Base-by-base conservation (phyloP, 805 yeast genomes). In the Candida montana region DNA sequence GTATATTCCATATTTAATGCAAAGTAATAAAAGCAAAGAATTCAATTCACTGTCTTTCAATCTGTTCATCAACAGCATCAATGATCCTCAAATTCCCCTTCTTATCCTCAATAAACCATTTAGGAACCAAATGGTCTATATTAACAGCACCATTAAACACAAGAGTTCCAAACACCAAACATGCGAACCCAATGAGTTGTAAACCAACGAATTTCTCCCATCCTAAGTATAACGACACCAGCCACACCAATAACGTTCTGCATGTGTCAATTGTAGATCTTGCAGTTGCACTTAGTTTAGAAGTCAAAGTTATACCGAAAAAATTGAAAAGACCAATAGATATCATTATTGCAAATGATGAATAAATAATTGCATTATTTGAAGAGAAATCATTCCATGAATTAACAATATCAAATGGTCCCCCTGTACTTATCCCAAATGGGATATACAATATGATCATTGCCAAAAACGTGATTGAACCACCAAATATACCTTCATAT, bases 261-360 rank as follows among this genome's bases (percentile, higher is more conserved):
- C 84, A 80, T 0, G 89, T 80, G 54, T 85, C 95, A 38, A 85
- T 74, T 2, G 93, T 85, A 18, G 88, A 79, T 54, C 93, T 69
- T 2, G 90, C 72, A 1, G 95, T 84, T 27, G 95, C 93, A 39
- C 83, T 79, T 36, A 84, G 56, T 35, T 64, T 62, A 37, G 74
- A 69, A 3, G 95, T 85, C 30, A 85, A 64, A 8, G 86, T 71
- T 31, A 83, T 72, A 2, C 95, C 95, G 52, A 79, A 79, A 58
- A 71, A 80, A 60, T 85, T 85, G 71, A 85, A 85, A 5, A 72
- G 52, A 2, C 88, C 77, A 46, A 85, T 84, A 8, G 84, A 81
- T 2, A 80, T 37, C 91, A 85, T 83, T 47, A 83, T 83, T 33
- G 74, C 63, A 3, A 82, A 17, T 3, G 89, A 79, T 7, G 83